Conservation (phyloP, 805 yeast genomes). For the Myxozyma sirexii region DNA sequence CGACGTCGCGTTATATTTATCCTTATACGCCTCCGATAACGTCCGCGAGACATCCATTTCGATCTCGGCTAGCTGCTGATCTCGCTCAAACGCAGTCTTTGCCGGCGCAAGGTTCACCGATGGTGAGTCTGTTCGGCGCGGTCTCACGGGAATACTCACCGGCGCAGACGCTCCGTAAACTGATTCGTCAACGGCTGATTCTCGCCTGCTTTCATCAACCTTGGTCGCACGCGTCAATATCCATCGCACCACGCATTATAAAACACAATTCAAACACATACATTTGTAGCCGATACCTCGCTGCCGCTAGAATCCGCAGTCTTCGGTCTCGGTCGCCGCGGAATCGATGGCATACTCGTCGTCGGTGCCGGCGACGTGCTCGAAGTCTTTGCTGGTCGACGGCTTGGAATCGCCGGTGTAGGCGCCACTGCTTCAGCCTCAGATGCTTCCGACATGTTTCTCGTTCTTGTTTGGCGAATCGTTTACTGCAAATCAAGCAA, state of each 20-base stretch:
- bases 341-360: slow-evolving; percentile 5
- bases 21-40: slow-evolving; percentile 26
- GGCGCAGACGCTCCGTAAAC: slow-evolving; percentile 19
- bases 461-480: too few relatives aligned
- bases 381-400: neutral
- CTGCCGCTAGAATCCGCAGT: slow-evolving; percentile 5
- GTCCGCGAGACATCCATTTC: slow-evolving; percentile 29
- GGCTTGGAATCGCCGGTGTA: slow-evolving; percentile 5
- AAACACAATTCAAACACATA: neutral
- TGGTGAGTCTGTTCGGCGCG: slow-evolving; percentile 22
- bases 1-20: neutral
- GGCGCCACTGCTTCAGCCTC: neutral
- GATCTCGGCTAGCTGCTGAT: slow-evolving; percentile 29
- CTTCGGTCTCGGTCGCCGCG: slow-evolving; percentile 15
- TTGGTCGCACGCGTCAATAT: too few relatives aligned
- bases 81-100: slow-evolving; percentile 12
- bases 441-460: neutral
- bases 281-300: neutral
- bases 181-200: neutral
- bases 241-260: too few relatives aligned
- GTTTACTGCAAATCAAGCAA: too few relatives aligned
- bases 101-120: slow-evolving; percentile 20
- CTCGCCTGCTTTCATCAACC: too few relatives aligned
- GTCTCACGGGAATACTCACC: slow-evolving; percentile 17
- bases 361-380: neutral